phyloP scores from a whole-genome alignment of 2,329 filamentous ascomycete species.

The Epichloe sylvatica region DNA sequence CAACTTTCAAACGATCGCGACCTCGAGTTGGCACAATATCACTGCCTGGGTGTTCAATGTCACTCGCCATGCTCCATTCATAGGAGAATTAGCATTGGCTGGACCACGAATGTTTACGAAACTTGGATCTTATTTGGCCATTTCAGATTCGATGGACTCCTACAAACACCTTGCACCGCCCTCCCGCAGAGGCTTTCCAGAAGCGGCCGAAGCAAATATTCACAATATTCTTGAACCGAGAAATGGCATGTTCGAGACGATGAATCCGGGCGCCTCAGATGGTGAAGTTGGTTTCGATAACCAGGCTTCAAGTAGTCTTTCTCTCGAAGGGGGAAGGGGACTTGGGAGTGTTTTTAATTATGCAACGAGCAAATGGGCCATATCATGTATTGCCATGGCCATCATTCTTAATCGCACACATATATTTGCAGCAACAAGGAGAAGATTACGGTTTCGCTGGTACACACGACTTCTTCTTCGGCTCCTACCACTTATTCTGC shows the following conservation, averaged over 20 bases:
- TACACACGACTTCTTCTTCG: conserved; percentile 57
- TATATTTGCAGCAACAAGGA: conserved; percentile 80
- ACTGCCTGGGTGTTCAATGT: conserved; percentile 45
- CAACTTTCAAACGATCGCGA: conserved; percentile 8
- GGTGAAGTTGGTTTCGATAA: conserved; percentile 6
- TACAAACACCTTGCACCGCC: conserved; percentile 22
- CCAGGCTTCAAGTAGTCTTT: conserved; percentile 32
- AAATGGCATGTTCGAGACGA: conserved; percentile 1
- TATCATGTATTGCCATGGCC: conserved; percentile 75
- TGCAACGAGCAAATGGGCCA: conserved; percentile 79
- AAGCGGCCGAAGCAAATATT: conserved; percentile 13
- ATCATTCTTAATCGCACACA: conserved; percentile 81
- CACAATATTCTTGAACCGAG: conserved; percentile 18
- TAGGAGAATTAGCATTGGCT: conserved; percentile 55
- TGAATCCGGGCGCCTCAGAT: not conserved
- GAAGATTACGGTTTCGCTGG: conserved; percentile 65
- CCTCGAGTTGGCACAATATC: conserved; percentile 35
- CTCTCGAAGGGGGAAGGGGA: conserved; percentile 50
- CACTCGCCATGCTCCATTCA: conserved; percentile 46
- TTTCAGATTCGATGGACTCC: conserved; percentile 46
- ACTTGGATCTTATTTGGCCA: conserved; percentile 47
- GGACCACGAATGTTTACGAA: conserved; percentile 58
- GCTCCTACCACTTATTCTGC: conserved; percentile 54
- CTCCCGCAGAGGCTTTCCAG: conserved; percentile 10
- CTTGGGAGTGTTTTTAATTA: conserved; percentile 83